phyloP scores from a whole-genome alignment of 805 yeast species.

The Ogataea sp. region DNA sequence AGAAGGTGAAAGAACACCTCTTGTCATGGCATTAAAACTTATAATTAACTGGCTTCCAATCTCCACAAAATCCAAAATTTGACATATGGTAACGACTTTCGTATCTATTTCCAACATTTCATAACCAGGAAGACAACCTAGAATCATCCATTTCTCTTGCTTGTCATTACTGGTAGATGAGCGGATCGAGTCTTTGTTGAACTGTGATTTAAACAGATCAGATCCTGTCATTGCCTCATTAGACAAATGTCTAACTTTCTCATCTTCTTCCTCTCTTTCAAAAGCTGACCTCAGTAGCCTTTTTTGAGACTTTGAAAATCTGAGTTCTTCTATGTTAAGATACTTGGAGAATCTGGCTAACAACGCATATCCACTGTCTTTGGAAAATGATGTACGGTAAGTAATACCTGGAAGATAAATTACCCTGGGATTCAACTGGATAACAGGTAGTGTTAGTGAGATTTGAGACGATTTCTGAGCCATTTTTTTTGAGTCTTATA shows the following conservation, averaged over 20 bases:
- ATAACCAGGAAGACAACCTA: slow-evolving; percentile 21
- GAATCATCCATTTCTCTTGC: slow-evolving; percentile 2
- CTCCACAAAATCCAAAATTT: slow-evolving; percentile 39
- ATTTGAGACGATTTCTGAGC: background rate
- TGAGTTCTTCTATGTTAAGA: background rate
- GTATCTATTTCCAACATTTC: background rate
- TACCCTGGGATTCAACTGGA: slow-evolving; percentile 15
- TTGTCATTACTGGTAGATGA: background rate
- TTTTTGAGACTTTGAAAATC: slow-evolving; percentile 7
- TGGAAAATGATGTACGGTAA: slow-evolving; percentile 46
- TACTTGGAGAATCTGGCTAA: slow-evolving; percentile 19
- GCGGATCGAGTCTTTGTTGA: slow-evolving; percentile 1
- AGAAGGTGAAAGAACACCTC: slow-evolving; percentile 26
- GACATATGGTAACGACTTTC: slow-evolving; percentile 31
- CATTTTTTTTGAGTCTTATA: background rate
- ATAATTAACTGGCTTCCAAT: slow-evolving; percentile 35
- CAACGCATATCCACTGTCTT: slow-evolving; percentile 38
- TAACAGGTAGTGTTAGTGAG: slow-evolving; percentile 12
- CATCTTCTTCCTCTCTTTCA: background rate
- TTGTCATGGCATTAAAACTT: slow-evolving; percentile 40
- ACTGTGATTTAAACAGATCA: slow-evolving; percentile 1
- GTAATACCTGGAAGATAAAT: slow-evolving; percentile 57
- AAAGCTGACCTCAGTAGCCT: background rate
- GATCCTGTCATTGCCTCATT: slow-evolving; percentile 1
- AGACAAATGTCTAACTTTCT: background rate